Conservation (phyloP, 2,329 filamentous ascomycete species). For the Thyridium curvatum region DNA sequence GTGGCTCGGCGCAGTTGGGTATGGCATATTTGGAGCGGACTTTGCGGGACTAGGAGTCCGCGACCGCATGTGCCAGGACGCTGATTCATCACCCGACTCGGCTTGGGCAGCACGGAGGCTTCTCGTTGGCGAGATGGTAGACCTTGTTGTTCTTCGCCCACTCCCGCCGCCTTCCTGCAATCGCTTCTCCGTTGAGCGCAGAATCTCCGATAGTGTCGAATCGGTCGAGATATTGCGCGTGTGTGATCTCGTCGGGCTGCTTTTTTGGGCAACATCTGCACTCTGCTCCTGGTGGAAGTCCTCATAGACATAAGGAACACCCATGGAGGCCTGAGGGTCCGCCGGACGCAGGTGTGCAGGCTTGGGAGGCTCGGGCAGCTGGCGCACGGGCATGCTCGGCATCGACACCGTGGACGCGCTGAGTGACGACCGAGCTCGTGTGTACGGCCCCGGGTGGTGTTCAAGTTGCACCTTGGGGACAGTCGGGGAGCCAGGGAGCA, state of each 20-base stretch:
- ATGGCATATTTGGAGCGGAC: too few species aligned
- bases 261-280: conserved; percentile 13
- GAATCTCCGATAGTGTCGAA: conserved; percentile 42
- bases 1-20: too few species aligned
- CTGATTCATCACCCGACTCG: too few species aligned
- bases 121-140: background rate
- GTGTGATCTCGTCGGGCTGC: conserved; percentile 8
- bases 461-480: conserved; percentile 20
- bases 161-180: conserved; percentile 32
- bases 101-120: too few species aligned
- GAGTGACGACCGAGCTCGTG: too few species aligned
- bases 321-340: too few species aligned
- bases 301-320: too few species aligned
- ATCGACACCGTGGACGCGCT: too few species aligned
- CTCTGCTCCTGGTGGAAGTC: conserved; percentile 7
- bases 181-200: conserved; percentile 45
- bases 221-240: conserved; percentile 27
- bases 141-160: conserved; percentile 2
- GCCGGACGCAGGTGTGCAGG: too few species aligned
- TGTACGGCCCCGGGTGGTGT: too few species aligned
- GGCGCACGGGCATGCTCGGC: background rate
- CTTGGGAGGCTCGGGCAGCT: conserved; percentile 6
- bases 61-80: too few species aligned
- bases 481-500: conserved; percentile 19
- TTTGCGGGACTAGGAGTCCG: too few species aligned